A percentile compares a stretch with the other conserved stretches of the same genome.
Conservation (phyloP, 352 stramenopile species). For the Phytopythium chamaehyphon region DNA sequence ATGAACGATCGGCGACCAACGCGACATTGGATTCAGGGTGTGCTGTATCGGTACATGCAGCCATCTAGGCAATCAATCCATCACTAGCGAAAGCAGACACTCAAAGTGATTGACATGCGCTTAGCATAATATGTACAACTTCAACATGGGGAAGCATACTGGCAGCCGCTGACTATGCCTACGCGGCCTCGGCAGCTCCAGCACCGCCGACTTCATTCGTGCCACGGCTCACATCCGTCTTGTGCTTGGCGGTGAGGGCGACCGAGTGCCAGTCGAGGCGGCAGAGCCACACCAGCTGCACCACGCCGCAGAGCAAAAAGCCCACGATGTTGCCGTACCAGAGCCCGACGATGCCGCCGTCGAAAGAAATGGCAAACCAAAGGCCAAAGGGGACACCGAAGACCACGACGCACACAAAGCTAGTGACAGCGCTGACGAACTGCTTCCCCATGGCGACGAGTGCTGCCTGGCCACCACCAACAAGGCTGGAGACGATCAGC, state of each 20-base stretch:
- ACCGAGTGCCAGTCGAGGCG: slow-evolving; percentile 10
- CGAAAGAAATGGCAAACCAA: slow-evolving; percentile 9
- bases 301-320: slow-evolving; percentile 10
- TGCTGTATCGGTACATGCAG: too few species aligned
- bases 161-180: too few species aligned
- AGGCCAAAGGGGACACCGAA: slow-evolving; percentile 16
- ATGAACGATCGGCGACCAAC: too few species aligned
- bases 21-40: too few species aligned
- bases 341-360: slow-evolving; percentile 16
- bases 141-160: background rate
- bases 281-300: slow-evolving; percentile 11
- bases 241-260: slow-evolving; percentile 7
- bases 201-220: background rate
- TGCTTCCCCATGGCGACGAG: slow-evolving; percentile 9
- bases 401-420: slow-evolving; percentile 3
- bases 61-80: background rate
- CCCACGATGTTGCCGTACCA: slow-evolving; percentile 17
- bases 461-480: slow-evolving; percentile 1
- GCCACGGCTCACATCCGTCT: background rate
- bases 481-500: background rate
- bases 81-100: background rate
- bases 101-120: too few species aligned
- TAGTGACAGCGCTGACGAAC: slow-evolving; percentile 5
- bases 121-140: background rate
- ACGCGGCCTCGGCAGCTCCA: background rate